Evolutionary conservation across 1,139 yeast species (phyloP).

Genomic region (Pichia sp.): DNA sequence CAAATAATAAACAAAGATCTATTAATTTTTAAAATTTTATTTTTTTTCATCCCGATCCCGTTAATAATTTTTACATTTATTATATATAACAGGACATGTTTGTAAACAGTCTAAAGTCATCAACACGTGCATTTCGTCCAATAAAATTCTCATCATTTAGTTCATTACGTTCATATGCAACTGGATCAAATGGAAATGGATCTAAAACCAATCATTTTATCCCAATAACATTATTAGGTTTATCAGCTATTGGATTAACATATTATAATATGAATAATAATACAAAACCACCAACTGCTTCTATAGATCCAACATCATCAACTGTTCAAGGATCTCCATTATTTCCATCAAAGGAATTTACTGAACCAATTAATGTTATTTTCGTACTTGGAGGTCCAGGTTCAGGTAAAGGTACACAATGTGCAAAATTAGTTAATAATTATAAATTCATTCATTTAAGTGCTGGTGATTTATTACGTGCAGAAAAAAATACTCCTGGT

Average conservation of each 20-base stretch:
- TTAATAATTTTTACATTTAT: no score
- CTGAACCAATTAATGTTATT: slow-evolving; percentile 52
- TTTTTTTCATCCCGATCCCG: no score
- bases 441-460: slow-evolving; percentile 81
- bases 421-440: slow-evolving; percentile 74
- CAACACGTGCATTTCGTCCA: no score
- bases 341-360: slow-evolving; percentile 10
- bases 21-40: no score
- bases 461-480: slow-evolving; percentile 92
- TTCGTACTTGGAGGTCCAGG: slow-evolving; percentile 91
- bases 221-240: slow-evolving; percentile 25
- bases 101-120: not conserved
- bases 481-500: slow-evolving; percentile 79
- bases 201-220: slow-evolving; percentile 20
- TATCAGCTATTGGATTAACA: slow-evolving; percentile 26
- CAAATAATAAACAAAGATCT: no score
- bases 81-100: not conserved
- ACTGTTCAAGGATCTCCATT: slow-evolving; percentile 5
- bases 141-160: no score
- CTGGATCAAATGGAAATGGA: slow-evolving; percentile 1
- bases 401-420: slow-evolving; percentile 96
- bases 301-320: slow-evolving; percentile 25
- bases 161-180: slow-evolving; percentile 5
- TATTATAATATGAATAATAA: slow-evolving; percentile 25
- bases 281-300: slow-evolving; percentile 28